Percentiles rank a stretch among this genome's conserved stretches.
phyloP scores from a whole-genome alignment of 768 basidiomycete genomes.

The Podaxis sp. region DNA sequence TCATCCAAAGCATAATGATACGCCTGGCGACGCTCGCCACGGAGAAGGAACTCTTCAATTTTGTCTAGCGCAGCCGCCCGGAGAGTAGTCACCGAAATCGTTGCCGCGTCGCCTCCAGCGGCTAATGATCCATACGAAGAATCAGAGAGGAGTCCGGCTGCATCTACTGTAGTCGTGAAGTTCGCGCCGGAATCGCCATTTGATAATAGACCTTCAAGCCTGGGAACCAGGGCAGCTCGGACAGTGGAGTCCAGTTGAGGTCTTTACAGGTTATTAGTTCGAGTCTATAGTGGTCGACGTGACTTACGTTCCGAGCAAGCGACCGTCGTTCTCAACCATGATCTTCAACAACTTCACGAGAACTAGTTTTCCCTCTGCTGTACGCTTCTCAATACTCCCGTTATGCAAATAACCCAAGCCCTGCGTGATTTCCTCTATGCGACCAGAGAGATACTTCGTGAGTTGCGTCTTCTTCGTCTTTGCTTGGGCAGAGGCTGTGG shows the following conservation, averaged over 20 bases:
- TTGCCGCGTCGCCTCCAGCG: constrained; percentile 36
- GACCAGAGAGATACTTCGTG: constrained; percentile 70
- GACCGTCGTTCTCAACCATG: constrained; percentile 89
- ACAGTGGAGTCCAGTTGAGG: constrained; percentile 72
- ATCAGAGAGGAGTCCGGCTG: constrained; percentile 20
- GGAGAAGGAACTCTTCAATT: constrained; percentile 76
- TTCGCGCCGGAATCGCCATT: not conserved
- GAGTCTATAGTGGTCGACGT: not conserved
- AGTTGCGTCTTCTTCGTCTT: constrained; percentile 87
- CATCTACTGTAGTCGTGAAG: constrained; percentile 27
- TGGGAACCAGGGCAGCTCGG: constrained; percentile 68
- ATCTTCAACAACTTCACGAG: constrained; percentile 73
- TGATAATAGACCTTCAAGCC: constrained; percentile 30
- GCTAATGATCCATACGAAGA: constrained; percentile 5
- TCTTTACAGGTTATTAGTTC: constrained; percentile 22
- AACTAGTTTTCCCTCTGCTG: constrained; percentile 73
- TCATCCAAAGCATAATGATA: constrained; percentile 87
- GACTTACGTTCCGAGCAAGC: constrained; percentile 80
- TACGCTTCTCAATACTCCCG: constrained; percentile 45
- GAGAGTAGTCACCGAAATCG: constrained; percentile 59
- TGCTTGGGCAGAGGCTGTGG: constrained; percentile 56
- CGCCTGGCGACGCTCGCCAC: constrained; percentile 84
- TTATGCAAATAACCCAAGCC: constrained; percentile 67
- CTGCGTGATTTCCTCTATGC: constrained; percentile 73
- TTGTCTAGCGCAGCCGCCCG: constrained; percentile 66